Evolutionary conservation across 805 yeast species (phyloP).

Genomic region (Wickerhamia fluorescens): DNA sequence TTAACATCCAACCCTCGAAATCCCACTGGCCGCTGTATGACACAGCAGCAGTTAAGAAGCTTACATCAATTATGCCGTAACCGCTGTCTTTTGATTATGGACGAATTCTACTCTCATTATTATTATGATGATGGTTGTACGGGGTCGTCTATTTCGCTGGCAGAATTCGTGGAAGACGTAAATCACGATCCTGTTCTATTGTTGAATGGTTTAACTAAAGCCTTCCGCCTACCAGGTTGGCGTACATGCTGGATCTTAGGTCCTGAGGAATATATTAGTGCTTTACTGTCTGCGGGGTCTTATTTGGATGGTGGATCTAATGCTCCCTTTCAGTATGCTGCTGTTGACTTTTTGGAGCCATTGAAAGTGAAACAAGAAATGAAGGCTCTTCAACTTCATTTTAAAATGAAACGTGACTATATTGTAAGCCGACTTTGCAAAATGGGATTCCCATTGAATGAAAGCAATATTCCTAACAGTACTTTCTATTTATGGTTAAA

Average conservation of each 20-base stretch:
- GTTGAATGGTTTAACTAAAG: conserved; percentile 54
- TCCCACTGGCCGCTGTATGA: conserved; percentile 52
- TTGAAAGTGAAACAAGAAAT: conserved; percentile 43
- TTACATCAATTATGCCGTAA: conserved; percentile 49
- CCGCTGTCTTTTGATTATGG: conserved; percentile 53
- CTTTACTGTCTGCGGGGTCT: conserved; percentile 53
- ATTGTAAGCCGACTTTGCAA: conserved; percentile 39
- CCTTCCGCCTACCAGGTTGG: conserved; percentile 60
- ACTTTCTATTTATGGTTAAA: conserved; percentile 58
- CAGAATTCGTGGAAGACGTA: conserved; percentile 47
- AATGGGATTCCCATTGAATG: conserved; percentile 48
- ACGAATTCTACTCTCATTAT: conserved; percentile 55
- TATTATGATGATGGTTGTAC: conserved; percentile 48
- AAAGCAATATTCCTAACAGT: conserved; percentile 42
- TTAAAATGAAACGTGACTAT: conserved; percentile 51
- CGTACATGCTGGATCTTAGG: conserved; percentile 59
- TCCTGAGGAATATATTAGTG: conserved; percentile 51
- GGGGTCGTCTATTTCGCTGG: conserved; percentile 46
- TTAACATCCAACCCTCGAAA: conserved; percentile 57
- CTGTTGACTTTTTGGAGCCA: conserved; percentile 49
- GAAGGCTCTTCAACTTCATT: conserved; percentile 51
- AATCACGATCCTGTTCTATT: conserved; percentile 53
- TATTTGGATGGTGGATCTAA: conserved; percentile 56
- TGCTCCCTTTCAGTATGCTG: conserved; percentile 56
- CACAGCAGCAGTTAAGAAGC: conserved; percentile 38